Base-by-base conservation (phyloP, 768 basidiomycete genomes). In the Pilatotrama ljubarskyi region DNA sequence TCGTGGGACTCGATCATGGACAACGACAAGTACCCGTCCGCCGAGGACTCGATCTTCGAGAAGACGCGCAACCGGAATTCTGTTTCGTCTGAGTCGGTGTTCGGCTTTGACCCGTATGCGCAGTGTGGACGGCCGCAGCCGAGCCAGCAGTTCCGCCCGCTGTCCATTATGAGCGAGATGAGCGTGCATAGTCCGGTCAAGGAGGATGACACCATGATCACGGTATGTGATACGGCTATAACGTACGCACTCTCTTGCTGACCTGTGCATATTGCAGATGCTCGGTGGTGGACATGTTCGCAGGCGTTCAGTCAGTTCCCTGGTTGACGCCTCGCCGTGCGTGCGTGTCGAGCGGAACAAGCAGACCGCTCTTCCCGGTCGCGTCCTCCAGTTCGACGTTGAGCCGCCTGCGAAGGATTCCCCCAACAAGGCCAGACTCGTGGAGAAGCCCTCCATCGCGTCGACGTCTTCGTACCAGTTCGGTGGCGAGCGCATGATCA, bases 191-290 rank as follows among this genome's bases (percentile, higher is more conserved):
- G 82, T 59, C 80, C 85, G 0, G 72, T 73, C 43, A 79, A 78
- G 62, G 90, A 91, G 25, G 88, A 91, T 59, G 90, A 92, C 64
- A 92, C 91, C 0, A 90, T 91, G 89, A 87, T 92, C 47, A 83
- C 82, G 38, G 88, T 90, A 71, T 68, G 85, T 62, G 2, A 6
- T 32, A 26, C 46, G 22, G 20, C 46, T 26, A 8, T 15, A 4
- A 11, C 4, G 32, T 51, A n/a, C n/a, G 38, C 25, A 25, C 42
- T 47, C 69, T 42, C 55, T 26, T 49, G 20, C 54, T 61, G 52
- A 58, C 25, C 58, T 40, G 3, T 18, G 29, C 24, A 9, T 46
- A n/a, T 6, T 32, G 11, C 38, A 90, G 87, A 91, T 93, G 90
- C 75, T 92, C 35, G 90, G 87, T 49, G 91, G 89, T 53, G 90